Conservation (phyloP, 1,284 basidiomycete genomes). For the Ustilago loliicola region DNA sequence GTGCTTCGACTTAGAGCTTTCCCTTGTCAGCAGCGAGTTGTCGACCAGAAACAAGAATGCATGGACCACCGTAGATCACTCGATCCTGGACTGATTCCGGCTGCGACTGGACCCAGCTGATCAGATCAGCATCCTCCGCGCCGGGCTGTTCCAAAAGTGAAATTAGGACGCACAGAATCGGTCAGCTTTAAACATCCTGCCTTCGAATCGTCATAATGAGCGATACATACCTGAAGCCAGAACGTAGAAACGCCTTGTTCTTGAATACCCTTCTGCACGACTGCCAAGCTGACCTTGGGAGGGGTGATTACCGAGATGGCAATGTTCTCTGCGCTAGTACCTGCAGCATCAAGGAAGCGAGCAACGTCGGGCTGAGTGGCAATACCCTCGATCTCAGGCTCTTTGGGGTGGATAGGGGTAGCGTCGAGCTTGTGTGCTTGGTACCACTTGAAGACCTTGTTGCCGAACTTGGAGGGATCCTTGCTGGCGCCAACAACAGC, state of each 20-base stretch:
- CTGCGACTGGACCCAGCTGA: slow-evolving; percentile 59
- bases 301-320: slow-evolving; percentile 68
- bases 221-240: slow-evolving; percentile 60
- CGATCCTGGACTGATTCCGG: slow-evolving; percentile 52
- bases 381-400: slow-evolving; percentile 53
- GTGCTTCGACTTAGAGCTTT: slow-evolving; percentile 35
- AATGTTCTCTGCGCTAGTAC: slow-evolving; percentile 31
- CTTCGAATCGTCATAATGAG: not conserved
- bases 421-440: slow-evolving; percentile 51
- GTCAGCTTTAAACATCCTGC: not conserved
- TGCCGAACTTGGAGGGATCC: slow-evolving; percentile 64
- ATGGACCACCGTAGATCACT: slow-evolving; percentile 65
- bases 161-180: not conserved
- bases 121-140: slow-evolving; percentile 59
- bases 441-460: slow-evolving; percentile 68
- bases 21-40: slow-evolving; percentile 61
- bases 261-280: slow-evolving; percentile 56
- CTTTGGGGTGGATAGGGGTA: slow-evolving; percentile 65
- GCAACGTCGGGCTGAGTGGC: slow-evolving; percentile 36
- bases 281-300: slow-evolving; percentile 56
- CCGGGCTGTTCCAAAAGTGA: slow-evolving; percentile 42
- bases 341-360: slow-evolving; percentile 26
- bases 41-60: slow-evolving; percentile 65
- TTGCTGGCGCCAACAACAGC: slow-evolving; percentile 65
- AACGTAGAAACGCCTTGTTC: slow-evolving; percentile 55